Conservation (phyloP, 2,329 filamentous ascomycete species). For the Penicillium freii region DNA sequence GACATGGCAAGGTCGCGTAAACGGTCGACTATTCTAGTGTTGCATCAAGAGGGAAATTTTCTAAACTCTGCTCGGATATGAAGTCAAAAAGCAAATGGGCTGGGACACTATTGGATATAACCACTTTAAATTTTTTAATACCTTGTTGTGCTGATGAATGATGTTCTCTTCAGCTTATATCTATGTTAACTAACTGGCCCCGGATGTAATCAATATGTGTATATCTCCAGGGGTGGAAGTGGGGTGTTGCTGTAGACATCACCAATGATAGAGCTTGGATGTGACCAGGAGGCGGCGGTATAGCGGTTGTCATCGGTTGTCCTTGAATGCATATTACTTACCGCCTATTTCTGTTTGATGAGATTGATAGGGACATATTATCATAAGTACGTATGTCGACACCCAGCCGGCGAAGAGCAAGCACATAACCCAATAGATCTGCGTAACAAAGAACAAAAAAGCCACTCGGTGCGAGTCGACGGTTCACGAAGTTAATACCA, state of each 20-base stretch:
- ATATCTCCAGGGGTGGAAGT: not conserved
- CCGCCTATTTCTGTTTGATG: not conserved
- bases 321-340: not conserved
- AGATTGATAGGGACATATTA: not conserved
- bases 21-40: not conserved
- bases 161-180: not conserved
- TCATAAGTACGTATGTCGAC: not conserved
- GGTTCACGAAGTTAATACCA: not conserved
- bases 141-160: conserved; percentile 3
- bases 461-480: not conserved
- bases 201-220: not conserved
- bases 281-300: not conserved
- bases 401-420: not conserved
- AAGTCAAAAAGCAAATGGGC: not conserved
- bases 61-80: conserved; percentile 8
- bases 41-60: conserved; percentile 14
- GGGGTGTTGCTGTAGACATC: not conserved
- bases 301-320: not conserved
- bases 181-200: not conserved
- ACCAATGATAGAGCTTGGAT: not conserved
- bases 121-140: conserved; percentile 5
- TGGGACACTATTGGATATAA: not conserved
- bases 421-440: not conserved
- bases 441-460: not conserved
- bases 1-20: no score